Conservation (phyloP, 108 stramenopile species). For the Stephanodiscus triporus region DNA sequence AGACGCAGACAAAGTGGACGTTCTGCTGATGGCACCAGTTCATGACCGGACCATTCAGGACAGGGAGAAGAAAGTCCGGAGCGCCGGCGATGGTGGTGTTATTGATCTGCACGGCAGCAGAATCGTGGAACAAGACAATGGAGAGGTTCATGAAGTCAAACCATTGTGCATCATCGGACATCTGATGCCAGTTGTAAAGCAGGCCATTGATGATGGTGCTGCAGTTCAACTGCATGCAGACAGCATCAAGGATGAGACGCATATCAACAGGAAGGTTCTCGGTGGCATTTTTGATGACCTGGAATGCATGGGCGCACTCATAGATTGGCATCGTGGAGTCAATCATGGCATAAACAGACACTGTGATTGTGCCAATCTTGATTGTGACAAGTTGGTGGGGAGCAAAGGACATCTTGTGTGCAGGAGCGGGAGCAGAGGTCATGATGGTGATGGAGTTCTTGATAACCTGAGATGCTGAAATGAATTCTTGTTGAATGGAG, state of each 20-base stretch:
- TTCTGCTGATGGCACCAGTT: not conserved
- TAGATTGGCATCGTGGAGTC: not conserved
- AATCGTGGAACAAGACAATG: not conserved
- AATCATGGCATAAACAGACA: not conserved
- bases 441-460: not conserved
- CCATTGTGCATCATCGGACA: not conserved
- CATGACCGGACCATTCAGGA: not conserved
- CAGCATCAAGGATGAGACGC: not conserved
- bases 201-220: not conserved
- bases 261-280: not conserved
- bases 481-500: slow-evolving; percentile 23
- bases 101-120: not conserved
- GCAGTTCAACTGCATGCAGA: not conserved
- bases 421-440: not conserved
- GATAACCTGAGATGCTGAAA: too few species aligned
- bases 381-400: not conserved
- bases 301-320: slow-evolving; percentile 2
- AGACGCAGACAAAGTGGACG: not conserved
- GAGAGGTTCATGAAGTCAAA: not conserved
- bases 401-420: not conserved
- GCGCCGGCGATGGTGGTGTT: not conserved
- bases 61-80: not conserved
- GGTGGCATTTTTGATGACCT: not conserved
- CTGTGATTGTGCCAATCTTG: not conserved
- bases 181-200: not conserved